Evolutionary conservation across 2,329 filamentous ascomycete species (phyloP), one percentile per base, ranked within the genome.

Genomic region (Ophiosphaerella korrae): DNA sequence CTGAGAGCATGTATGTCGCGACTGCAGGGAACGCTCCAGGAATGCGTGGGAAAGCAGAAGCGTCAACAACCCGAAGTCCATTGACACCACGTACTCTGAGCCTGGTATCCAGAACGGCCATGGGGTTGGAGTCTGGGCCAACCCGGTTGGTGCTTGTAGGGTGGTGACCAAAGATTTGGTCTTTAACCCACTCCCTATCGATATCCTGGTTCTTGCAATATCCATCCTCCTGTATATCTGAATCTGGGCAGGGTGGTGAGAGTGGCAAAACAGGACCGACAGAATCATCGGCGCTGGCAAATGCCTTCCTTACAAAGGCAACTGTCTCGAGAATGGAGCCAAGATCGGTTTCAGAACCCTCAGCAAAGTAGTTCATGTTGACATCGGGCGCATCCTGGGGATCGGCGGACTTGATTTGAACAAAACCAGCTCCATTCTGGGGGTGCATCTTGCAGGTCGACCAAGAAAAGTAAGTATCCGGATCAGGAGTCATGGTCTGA

Each of bases 321-420:
- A 63, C 35, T 0, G 71, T 81, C 60, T 88, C 84, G 33, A 77
- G 74, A n/a, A 85, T 65, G 1, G 84, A 81, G 41, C 72, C 57
- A 7, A 80, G 14, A 37, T 65, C 62, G 57, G 85, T 84, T 0
- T 81, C 80, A 66, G 85, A 84, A 12, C 81, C 80, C 0, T 74
- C 52, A 12, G 43, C 55, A 35, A 70, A 70, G 52, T 61, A 60
- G 42, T 67, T 64, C 43, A 68, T 45, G 14, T 62, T 63, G 57
- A 89, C 85, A 5, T 81, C 67, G 0, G 87, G 87, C 1, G 76
- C 74, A 44, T 88, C 85, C 0, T 80, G 79, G 0, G 87, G 86
- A 63, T 89, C 80, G 0, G 79, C 70, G 0, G 82, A 84, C 9
- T 75, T 75, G 7, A 90, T 79, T 8, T 72, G 78, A 4, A 90